phyloP scores from a whole-genome alignment of 495 filamentous ascomycete genomes.

The Podospora pseudoanserina region DNA sequence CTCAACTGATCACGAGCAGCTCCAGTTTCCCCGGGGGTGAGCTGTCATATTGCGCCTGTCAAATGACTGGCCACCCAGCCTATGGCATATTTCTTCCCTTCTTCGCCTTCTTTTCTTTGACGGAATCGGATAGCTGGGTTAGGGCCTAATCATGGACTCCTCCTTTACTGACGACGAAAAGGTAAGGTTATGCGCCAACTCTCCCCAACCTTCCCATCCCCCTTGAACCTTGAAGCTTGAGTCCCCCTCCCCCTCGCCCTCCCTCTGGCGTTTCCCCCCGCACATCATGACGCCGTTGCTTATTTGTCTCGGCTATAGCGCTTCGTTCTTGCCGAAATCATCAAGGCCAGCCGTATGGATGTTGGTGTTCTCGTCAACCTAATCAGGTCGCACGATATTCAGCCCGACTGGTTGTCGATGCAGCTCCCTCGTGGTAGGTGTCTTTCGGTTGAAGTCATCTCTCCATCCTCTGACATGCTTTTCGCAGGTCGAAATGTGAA shows the following conservation, averaged over 20 bases:
- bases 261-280: slow-evolving; percentile 11
- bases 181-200: slow-evolving; percentile 31
- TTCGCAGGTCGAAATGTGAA: slow-evolving; percentile 46
- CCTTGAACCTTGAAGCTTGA: background rate
- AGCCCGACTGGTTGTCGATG: slow-evolving; percentile 46
- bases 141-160: slow-evolving; percentile 41
- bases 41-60: slow-evolving; percentile 29
- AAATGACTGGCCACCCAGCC: slow-evolving; percentile 41
- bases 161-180: slow-evolving; percentile 48
- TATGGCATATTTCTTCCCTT: slow-evolving; percentile 27
- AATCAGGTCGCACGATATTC: slow-evolving; percentile 40
- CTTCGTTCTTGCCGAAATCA: slow-evolving; percentile 53
- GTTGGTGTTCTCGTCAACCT: slow-evolving; percentile 47
- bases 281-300: slow-evolving; percentile 8
- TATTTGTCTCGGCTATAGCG: slow-evolving; percentile 36
- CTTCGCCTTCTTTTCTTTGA: slow-evolving; percentile 30
- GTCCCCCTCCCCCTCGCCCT: background rate
- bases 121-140: slow-evolving; percentile 26
- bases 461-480: slow-evolving; percentile 21
- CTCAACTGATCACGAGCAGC: slow-evolving; percentile 27
- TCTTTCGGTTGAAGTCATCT: background rate
- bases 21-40: slow-evolving; percentile 16
- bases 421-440: slow-evolving; percentile 46
- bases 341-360: slow-evolving; percentile 51
- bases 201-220: slow-evolving; percentile 4